A percentile compares a stretch with the other conserved stretches of the same genome.
These are phyloP conservation scores for Colletotrichum incanum DNA, from an alignment of 2,329 filamentous ascomycete genomes.

Conservation along the genomic window DNA sequence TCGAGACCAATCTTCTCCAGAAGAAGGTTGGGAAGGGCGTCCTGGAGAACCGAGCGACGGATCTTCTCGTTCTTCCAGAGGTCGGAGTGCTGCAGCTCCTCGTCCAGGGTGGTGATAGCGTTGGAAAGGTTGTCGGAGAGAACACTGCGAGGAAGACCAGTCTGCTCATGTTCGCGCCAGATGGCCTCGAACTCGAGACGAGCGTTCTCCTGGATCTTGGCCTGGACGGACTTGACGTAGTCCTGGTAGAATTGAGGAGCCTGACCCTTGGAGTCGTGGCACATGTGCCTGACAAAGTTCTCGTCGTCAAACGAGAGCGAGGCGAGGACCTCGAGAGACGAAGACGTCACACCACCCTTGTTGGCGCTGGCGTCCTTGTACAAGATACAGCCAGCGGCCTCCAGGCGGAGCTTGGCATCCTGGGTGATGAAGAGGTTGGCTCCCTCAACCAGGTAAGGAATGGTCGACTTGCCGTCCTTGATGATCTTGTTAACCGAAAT, in stretches of 20 bases:
- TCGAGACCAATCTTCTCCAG: slow-evolving; percentile 93
- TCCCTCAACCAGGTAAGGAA: slow-evolving; percentile 97
- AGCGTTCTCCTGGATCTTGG: slow-evolving; percentile 92
- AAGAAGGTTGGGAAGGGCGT: slow-evolving; percentile 88
- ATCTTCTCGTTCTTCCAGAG: slow-evolving; percentile 89
- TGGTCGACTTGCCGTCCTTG: slow-evolving; percentile 85
- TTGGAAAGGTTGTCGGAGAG: slow-evolving; percentile 91
- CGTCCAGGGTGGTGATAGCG: slow-evolving; percentile 96
- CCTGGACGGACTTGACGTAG: slow-evolving; percentile 94
- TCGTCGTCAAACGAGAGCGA: slow-evolving; percentile 94
- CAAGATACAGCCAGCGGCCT: slow-evolving; percentile 93
- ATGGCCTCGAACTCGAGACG: slow-evolving; percentile 97
- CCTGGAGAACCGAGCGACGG: slow-evolving; percentile 82
- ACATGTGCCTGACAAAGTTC: slow-evolving; percentile 95
- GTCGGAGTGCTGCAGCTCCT: slow-evolving; percentile 94
- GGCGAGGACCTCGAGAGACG: slow-evolving; percentile 94
- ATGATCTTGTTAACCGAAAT: slow-evolving; percentile 91
- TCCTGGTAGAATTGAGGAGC: slow-evolving; percentile 92
- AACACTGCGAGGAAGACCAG: slow-evolving; percentile 84
- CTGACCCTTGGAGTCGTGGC: slow-evolving; percentile 79
- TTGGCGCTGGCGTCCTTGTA: slow-evolving; percentile 99
- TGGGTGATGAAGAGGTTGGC: slow-evolving; percentile 99
- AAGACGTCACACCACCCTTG: slow-evolving; percentile 98
- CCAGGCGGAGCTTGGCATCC: slow-evolving; percentile 94
- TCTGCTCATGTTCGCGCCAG: slow-evolving; percentile 93